Evolutionary conservation across 768 basidiomycete genomes (phyloP).

Genomic region (Suillus bovinus): DNA sequence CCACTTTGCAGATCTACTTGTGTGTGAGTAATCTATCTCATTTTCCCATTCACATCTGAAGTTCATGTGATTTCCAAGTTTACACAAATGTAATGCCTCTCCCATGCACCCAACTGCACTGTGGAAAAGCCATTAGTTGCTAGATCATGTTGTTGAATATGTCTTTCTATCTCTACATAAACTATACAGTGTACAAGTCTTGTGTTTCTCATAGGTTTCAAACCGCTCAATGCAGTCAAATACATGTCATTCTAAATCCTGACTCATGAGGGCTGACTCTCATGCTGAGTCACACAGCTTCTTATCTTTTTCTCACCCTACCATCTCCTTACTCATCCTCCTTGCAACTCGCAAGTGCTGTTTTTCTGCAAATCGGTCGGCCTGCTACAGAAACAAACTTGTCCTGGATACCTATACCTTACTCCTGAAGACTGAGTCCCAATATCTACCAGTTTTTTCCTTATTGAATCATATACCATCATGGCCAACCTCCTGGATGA

Average conservation of each 20-base stretch:
- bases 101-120: not conserved
- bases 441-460: not conserved
- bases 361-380: not conserved
- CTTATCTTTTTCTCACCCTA: not conserved
- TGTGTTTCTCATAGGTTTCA: not conserved
- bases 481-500: not conserved
- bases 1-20: not conserved
- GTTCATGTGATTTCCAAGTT: not conserved
- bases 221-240: not conserved
- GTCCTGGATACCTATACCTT: not conserved
- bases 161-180: not conserved
- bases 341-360: not conserved
- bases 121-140: not conserved
- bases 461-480: not conserved
- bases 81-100: not conserved
- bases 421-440: not conserved
- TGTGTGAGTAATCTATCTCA: not conserved
- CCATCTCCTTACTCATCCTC: slow-evolving; percentile 1
- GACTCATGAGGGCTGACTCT: not conserved
- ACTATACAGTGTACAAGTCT: not conserved
- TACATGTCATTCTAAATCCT: not conserved
- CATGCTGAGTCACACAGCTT: not conserved
- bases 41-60: not conserved
- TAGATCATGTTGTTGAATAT: not conserved
- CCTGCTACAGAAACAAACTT: not conserved